Evolutionary conservation across 208 protist genomes (phyloP), one percentile per base, ranked within the genome.

Genomic region (Trypanosoma congolense): DNA sequence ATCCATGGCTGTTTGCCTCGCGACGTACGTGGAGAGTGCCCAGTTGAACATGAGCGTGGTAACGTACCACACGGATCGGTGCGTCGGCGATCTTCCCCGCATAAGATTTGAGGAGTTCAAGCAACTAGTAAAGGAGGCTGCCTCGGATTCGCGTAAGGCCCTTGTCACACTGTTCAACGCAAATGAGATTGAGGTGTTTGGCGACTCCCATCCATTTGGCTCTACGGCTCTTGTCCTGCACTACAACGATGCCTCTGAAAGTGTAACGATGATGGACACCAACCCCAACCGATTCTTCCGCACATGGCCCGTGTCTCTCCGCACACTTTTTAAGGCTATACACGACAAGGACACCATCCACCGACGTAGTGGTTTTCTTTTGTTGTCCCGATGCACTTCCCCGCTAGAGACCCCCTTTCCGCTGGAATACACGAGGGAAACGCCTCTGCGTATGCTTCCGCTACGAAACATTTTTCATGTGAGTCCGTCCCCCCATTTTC

Each of bases 401-500:
- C 29, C 49, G 24, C 18, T 30, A 41, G 53, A 47, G 26, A 30
- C 22, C 28, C 44, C 8, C 31, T 87, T 92, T 50, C 67, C 74
- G 14, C 38, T 51, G 9, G 55, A 76, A 33, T 73, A 83, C 51
- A 71, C 58, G 4, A 65, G 75, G 21, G 45, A 73, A 47, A 86
- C 77, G 55, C 51, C 59, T 24, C 73, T 93, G 9, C 66, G 83
- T 35, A 56, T 87, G 10, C 59, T 90, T 31, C 86, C 86, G 0
- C 77, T 93, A 47, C 82, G 87, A 57, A 90, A 93, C 54, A 53
- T 82, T 36, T 93, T 93, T 44, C 86, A 87, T 45, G 82, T 93
- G 22, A 90, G 80, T 42, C 81, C 86, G 38, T 87, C 78, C 38
- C 77, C 86, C 28, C 86, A 93, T 57, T 88, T 93, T 51, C 86